Percentiles rank a stretch among this genome's conserved stretches.
Conservation (phyloP, 192 early-diverging fungal genomes). For the Umbelopsis ramanniana region DNA sequence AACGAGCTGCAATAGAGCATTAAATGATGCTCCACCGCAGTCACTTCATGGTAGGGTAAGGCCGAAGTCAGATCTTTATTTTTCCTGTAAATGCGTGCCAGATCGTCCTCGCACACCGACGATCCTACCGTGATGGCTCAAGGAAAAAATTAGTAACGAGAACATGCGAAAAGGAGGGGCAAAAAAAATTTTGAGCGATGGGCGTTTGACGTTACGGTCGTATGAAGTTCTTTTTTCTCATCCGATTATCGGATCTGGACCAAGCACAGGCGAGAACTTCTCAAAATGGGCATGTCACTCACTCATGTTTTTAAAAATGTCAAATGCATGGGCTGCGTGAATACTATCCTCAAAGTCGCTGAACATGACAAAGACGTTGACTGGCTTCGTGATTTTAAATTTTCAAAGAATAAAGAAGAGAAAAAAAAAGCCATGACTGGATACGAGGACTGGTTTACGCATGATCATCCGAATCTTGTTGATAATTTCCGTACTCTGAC, state of each 20-base stretch:
- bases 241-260: constrained; percentile 17
- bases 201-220: not conserved
- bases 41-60: too few relatives aligned
- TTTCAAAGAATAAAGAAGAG: too few relatives aligned
- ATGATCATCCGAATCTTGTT: too few relatives aligned
- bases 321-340: not conserved
- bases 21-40: too few relatives aligned
- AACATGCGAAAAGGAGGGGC: not conserved
- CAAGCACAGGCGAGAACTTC: constrained; percentile 5
- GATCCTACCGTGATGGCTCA: not conserved
- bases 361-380: not conserved
- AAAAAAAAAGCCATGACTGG: too few relatives aligned
- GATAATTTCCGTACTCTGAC: too few relatives aligned
- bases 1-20: not conserved
- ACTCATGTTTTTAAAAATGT: not conserved
- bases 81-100: not conserved
- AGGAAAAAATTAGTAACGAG: not conserved
- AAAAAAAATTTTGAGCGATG: constrained; percentile 1
- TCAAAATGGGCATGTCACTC: not conserved
- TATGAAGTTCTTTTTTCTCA: not conserved
- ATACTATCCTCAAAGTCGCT: not conserved
- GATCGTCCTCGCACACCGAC: not conserved
- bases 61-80: too few relatives aligned
- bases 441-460: too few relatives aligned
- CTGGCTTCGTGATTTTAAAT: not conserved